Percentiles rank a stretch among this genome's conserved stretches.
These are phyloP conservation scores for Butyriboletus loyo DNA, from an alignment of 768 basidiomycete genomes.

Conservation along the genomic window DNA sequence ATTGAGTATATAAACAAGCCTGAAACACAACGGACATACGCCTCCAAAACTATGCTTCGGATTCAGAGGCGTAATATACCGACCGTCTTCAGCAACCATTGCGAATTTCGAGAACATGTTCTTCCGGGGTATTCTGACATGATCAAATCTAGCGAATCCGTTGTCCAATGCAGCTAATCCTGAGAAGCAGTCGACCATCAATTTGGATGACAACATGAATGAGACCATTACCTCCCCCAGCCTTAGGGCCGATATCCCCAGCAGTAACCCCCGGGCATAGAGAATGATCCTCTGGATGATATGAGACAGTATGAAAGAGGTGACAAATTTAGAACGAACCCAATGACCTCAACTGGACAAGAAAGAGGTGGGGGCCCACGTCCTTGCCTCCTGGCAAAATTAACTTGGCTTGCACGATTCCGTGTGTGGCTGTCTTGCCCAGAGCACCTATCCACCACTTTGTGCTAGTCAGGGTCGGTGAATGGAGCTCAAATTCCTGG, in stretches of 20 bases:
- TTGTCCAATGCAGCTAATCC: constrained; percentile 59
- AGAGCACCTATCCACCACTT: constrained; percentile 85
- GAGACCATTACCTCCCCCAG: constrained; percentile 29
- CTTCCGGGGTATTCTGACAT: constrained; percentile 61
- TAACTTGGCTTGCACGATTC: constrained; percentile 72
- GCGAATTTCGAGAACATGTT: constrained; percentile 78
- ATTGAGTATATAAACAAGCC: neutral
- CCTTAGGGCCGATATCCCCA: constrained; percentile 60
- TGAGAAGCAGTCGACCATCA: constrained; percentile 15
- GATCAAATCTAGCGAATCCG: constrained; percentile 65
- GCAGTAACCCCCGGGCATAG: constrained; percentile 57
- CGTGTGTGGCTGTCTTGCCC: constrained; percentile 71
- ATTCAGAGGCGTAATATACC: constrained; percentile 65
- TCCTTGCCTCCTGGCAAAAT: constrained; percentile 59
- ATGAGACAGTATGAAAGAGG: neutral
- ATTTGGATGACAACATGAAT: neutral
- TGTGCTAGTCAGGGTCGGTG: constrained; percentile 67
- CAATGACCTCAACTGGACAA: constrained; percentile 63
- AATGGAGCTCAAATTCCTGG: constrained; percentile 71
- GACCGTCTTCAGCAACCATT: constrained; percentile 59
- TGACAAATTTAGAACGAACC: constrained; percentile 35
- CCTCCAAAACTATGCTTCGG: constrained; percentile 75
- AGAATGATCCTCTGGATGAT: constrained; percentile 51
- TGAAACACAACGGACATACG: constrained; percentile 38
- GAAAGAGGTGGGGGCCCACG: constrained; percentile 72